phyloP scores from a whole-genome alignment of 2,329 filamentous ascomycete genomes.

The Malbranchea zuffiana region DNA sequence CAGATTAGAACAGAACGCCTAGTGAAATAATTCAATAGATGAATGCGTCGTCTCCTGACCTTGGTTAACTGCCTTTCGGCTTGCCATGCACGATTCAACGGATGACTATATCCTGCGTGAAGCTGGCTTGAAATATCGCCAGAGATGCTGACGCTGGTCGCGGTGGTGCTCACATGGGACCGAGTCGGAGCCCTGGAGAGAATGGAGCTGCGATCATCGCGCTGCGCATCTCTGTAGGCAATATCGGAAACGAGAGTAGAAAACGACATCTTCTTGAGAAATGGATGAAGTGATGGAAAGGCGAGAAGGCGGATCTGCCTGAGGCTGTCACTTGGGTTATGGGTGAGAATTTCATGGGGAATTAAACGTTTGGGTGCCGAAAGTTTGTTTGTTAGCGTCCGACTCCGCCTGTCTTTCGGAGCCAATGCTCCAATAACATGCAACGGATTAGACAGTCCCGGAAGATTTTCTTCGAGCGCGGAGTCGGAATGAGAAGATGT shows the following conservation, averaged over 20 bases:
- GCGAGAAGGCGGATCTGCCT: no score
- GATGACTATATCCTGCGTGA: slow-evolving; percentile 72
- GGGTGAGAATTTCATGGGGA: no score
- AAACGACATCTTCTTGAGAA: slow-evolving; percentile 41
- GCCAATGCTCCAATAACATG: background rate
- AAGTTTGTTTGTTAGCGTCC: no score
- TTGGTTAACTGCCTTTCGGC: slow-evolving; percentile 76
- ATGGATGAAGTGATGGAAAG: no score
- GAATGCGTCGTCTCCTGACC: slow-evolving; percentile 37
- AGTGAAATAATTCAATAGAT: background rate
- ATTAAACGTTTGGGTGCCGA: no score
- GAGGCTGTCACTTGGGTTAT: no score
- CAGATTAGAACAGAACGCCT: background rate
- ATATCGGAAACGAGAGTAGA: slow-evolving; percentile 42
- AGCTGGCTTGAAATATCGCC: slow-evolving; percentile 71
- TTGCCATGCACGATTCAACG: slow-evolving; percentile 70
- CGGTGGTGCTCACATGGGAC: slow-evolving; percentile 35
- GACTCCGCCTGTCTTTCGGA: no score
- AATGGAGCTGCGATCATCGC: slow-evolving; percentile 35
- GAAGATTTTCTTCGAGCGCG: background rate
- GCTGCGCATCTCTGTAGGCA: slow-evolving; percentile 33
- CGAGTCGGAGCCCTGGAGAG: slow-evolving; percentile 29
- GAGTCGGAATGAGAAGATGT: no score
- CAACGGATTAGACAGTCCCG: background rate
- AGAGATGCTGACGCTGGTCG: slow-evolving; percentile 42